phyloP scores from a whole-genome alignment of 2,329 filamentous ascomycete species.

The Fusarium duplospermum region DNA sequence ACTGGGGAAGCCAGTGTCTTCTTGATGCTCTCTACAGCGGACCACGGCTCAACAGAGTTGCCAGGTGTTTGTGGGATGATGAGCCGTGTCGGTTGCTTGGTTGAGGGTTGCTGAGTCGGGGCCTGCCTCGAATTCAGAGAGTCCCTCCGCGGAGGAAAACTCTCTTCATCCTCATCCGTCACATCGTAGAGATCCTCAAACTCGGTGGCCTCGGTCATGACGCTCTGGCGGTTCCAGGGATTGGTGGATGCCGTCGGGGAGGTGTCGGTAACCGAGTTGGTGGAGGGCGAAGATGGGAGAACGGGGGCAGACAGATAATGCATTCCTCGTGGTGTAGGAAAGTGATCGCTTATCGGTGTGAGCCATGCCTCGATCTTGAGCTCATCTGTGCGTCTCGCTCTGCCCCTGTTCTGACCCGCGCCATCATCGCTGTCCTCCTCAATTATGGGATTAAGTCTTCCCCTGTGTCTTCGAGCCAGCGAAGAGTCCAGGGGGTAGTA shows the following conservation, averaged over 20 bases:
- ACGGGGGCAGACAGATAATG: conserved; percentile 73
- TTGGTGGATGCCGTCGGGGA: conserved; percentile 68
- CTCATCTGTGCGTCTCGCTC: conserved; percentile 46
- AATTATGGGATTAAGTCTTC: conserved; percentile 73
- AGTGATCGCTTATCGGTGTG: conserved; percentile 71
- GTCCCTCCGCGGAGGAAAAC: conserved; percentile 47
- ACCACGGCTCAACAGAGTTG: conserved; percentile 54
- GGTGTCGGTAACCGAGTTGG: conserved; percentile 62
- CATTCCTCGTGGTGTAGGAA: conserved; percentile 77
- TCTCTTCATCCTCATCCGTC: conserved; percentile 85
- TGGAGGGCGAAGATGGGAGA: conserved; percentile 70
- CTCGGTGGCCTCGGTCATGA: conserved; percentile 74
- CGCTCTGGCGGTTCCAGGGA: conserved; percentile 72
- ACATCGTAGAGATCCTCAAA: conserved; percentile 91
- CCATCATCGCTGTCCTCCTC: conserved; percentile 64
- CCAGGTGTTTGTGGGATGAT: conserved; percentile 61
- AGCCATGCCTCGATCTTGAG: conserved; percentile 69
- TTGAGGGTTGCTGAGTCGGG: conserved; percentile 28
- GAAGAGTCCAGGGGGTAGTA: conserved; percentile 63
- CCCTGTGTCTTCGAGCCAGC: conserved; percentile 66
- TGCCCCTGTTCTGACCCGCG: conserved; percentile 39
- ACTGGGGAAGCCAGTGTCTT: conserved; percentile 66
- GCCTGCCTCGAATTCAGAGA: conserved; percentile 57
- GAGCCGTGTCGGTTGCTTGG: conserved; percentile 56
- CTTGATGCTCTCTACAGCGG: conserved; percentile 58